phyloP scores from a whole-genome alignment of 768 basidiomycete genomes.

The Mycena sanguinolenta region DNA sequence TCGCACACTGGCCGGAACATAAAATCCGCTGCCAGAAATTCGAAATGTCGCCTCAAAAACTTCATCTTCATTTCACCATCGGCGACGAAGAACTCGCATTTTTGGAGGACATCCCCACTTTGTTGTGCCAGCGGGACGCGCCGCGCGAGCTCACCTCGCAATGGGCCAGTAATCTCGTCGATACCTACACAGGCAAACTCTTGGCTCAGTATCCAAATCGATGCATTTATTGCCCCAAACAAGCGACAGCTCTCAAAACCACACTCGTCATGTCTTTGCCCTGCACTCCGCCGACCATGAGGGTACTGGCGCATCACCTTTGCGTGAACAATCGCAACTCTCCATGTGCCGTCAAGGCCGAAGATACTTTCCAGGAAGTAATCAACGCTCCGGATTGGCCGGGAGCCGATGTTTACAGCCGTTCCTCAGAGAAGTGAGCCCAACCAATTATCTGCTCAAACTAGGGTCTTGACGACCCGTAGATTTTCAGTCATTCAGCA shows the following conservation, averaged over 20 bases:
- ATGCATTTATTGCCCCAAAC: slow-evolving; percentile 17
- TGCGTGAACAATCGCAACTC: slow-evolving; percentile 17
- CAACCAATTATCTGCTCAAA: no score
- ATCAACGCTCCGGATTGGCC: neutral
- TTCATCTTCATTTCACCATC: slow-evolving; percentile 19
- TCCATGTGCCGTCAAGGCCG: slow-evolving; percentile 15
- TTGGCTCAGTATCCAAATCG: slow-evolving; percentile 11
- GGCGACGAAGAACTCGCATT: neutral
- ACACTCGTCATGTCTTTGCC: slow-evolving; percentile 10
- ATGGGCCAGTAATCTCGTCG: slow-evolving; percentile 24
- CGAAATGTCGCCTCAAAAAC: slow-evolving; percentile 18
- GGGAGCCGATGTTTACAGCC: neutral
- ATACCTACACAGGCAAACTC: slow-evolving; percentile 20
- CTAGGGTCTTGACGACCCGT: no score
- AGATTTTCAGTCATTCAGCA: no score
- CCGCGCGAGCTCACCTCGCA: slow-evolving; percentile 29
- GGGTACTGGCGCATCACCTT: slow-evolving; percentile 8
- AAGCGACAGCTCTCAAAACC: slow-evolving; percentile 13
- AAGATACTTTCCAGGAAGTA: neutral
- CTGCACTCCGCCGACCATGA: slow-evolving; percentile 8
- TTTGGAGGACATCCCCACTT: slow-evolving; percentile 13
- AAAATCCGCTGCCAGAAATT: slow-evolving; percentile 12
- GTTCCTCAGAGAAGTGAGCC: no score
- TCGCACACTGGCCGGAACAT: slow-evolving; percentile 16
- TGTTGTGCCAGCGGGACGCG: slow-evolving; percentile 18